Conservation (phyloP, 2,329 filamentous ascomycete genomes). For the Xylaria sp. region DNA sequence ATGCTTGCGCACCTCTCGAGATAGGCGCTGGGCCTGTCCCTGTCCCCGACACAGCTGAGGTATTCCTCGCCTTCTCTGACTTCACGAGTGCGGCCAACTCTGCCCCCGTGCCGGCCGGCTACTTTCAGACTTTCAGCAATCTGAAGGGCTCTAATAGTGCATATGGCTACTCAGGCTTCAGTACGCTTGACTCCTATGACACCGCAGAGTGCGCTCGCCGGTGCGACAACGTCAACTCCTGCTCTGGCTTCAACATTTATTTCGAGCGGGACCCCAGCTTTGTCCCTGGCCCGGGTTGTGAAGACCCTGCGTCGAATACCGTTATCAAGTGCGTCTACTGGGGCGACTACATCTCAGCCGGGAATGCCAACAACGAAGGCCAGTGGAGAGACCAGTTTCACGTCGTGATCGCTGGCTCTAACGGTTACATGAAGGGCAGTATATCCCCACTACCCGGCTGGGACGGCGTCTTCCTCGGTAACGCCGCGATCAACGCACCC, state of each 20-base stretch:
- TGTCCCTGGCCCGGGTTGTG: constrained; percentile 37
- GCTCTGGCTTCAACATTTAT: constrained; percentile 46
- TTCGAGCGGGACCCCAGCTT: constrained; percentile 46
- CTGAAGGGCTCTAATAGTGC: constrained; percentile 45
- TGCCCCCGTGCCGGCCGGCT: constrained; percentile 48
- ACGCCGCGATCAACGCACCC: constrained; percentile 46
- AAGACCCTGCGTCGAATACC: constrained; percentile 41
- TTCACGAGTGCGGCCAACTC: constrained; percentile 39
- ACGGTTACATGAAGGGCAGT: constrained; percentile 50
- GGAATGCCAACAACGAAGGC: constrained; percentile 42
- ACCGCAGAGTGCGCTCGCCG: constrained; percentile 39
- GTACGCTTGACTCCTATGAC: constrained; percentile 40
- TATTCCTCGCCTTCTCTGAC: constrained; percentile 43
- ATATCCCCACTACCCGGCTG: constrained; percentile 38
- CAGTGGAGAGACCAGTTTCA: constrained; percentile 41
- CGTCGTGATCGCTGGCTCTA: constrained; percentile 55
- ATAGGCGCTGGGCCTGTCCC: constrained; percentile 47
- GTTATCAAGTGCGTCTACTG: constrained; percentile 47
- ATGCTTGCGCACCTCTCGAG: constrained; percentile 39
- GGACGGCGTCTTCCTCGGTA: constrained; percentile 41
- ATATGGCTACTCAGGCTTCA: constrained; percentile 48
- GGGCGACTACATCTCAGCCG: constrained; percentile 42
- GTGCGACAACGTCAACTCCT: constrained; percentile 41
- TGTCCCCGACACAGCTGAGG: constrained; percentile 47
- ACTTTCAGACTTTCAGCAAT: constrained; percentile 47